Evolutionary conservation across 345 rosid species (phyloP).

Genomic region (Durio zibethinus): DNA sequence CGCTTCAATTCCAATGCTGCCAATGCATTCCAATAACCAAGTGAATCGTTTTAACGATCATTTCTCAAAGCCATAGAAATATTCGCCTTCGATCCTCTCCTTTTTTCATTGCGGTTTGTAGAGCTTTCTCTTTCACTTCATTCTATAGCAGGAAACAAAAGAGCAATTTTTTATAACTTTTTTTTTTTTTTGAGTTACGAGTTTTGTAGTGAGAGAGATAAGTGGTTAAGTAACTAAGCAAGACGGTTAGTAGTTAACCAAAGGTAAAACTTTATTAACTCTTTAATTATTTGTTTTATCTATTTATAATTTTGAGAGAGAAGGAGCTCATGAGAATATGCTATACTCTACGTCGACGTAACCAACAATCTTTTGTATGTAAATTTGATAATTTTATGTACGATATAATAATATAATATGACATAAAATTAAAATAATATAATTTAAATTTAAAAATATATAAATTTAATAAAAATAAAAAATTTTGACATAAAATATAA

Average conservation of each 20-base stretch:
- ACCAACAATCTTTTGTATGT: too few relatives aligned
- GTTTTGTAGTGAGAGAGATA: background rate
- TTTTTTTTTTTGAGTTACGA: background rate
- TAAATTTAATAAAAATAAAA: too few relatives aligned
- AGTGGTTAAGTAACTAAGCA: constrained; percentile 10
- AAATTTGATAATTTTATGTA: too few relatives aligned
- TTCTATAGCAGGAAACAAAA: background rate
- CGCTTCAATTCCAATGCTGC: background rate
- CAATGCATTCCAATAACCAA: constrained; percentile 7
- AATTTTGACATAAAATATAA: too few relatives aligned
- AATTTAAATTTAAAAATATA: too few relatives aligned
- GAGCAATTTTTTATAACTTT: background rate
- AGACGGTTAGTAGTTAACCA: constrained; percentile 22
- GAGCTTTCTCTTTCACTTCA: constrained; percentile 14
- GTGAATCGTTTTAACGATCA: background rate
- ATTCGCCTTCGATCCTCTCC: background rate
- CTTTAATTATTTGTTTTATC: background rate
- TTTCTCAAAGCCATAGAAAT: background rate
- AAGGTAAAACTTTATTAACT: background rate
- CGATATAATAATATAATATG: too few relatives aligned
- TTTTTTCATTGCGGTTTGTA: background rate
- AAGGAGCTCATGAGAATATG: constrained; percentile 10
- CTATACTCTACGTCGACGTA: constrained; percentile 33
- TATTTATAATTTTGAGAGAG: too few relatives aligned
- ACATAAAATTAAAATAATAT: too few relatives aligned